Conservation (phyloP, 2,329 filamentous ascomycete genomes). For the Amauroascus verrucosus region DNA sequence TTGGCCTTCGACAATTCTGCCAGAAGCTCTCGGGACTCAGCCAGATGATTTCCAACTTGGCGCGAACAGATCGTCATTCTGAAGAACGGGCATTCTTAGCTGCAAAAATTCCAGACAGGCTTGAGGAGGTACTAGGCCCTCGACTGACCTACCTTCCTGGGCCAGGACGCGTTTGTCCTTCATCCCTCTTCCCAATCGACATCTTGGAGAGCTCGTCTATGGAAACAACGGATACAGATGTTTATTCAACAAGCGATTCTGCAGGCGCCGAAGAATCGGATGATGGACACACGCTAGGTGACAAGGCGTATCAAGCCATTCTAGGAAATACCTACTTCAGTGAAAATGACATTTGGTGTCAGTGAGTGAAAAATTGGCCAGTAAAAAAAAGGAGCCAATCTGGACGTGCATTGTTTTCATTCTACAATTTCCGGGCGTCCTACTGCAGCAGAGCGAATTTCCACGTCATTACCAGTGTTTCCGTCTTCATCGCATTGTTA, state of each 20-base stretch:
- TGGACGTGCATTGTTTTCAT: background rate
- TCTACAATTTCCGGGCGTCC: background rate
- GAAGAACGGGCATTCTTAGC: conserved; percentile 16
- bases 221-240: conserved; percentile 12
- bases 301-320: conserved; percentile 13
- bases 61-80: conserved; percentile 14
- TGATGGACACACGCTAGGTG: conserved; percentile 15
- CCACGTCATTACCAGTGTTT: background rate
- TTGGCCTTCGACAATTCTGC: conserved; percentile 18
- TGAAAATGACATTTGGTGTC: conserved; percentile 14
- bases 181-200: conserved; percentile 10
- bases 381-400: background rate
- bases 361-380: conserved; percentile 11
- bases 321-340: conserved; percentile 11
- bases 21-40: conserved; percentile 18
- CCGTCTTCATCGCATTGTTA: background rate
- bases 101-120: conserved; percentile 16
- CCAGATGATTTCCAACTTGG: conserved; percentile 18
- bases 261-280: conserved; percentile 15
- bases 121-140: conserved; percentile 18
- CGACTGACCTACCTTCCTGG: conserved; percentile 1
- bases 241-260: conserved; percentile 15
- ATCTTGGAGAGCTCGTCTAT: conserved; percentile 14
- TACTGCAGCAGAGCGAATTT: background rate
- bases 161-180: conserved; percentile 1